phyloP scores from a whole-genome alignment of 2,329 filamentous ascomycete genomes.

The Phaeosphaeria sp. region DNA sequence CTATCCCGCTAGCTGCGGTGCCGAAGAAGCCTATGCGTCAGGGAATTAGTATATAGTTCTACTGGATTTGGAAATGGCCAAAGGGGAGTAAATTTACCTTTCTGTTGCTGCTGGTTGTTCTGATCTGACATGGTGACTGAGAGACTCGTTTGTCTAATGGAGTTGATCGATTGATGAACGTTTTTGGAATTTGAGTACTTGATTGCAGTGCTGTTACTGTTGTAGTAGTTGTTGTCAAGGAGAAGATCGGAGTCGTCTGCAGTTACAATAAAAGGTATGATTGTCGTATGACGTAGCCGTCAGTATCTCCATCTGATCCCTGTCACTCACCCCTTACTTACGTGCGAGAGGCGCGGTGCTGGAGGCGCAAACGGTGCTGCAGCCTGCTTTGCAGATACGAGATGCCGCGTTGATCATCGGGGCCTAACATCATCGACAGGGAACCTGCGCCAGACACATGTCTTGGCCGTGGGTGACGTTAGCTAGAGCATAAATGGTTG shows the following conservation, averaged over 20 bases:
- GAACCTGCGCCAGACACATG: background rate
- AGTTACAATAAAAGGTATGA: background rate
- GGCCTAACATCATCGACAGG: slow-evolving; percentile 21
- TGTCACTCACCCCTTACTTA: slow-evolving; percentile 2
- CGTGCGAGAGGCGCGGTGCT: slow-evolving; percentile 8
- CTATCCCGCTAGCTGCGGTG: slow-evolving; percentile 39
- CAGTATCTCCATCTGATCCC: background rate
- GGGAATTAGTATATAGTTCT: background rate
- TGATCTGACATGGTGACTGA: slow-evolving; percentile 37
- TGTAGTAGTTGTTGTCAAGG: background rate
- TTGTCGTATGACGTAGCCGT: slow-evolving; percentile 5
- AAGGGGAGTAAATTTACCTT: slow-evolving; percentile 21
- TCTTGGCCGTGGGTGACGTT: background rate
- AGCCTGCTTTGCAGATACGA: background rate
- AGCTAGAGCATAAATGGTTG: background rate
- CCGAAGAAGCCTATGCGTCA: slow-evolving; percentile 37
- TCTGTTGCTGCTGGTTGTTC: slow-evolving; percentile 30
- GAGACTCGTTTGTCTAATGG: too few species aligned
- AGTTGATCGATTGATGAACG: background rate
- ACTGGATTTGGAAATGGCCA: background rate
- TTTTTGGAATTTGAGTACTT: background rate
- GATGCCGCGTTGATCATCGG: slow-evolving; percentile 4
- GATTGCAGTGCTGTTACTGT: background rate
- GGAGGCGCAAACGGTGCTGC: slow-evolving; percentile 10
- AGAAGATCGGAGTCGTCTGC: background rate